Evolutionary conservation across 257 asterid species (phyloP), one percentile per base, ranked within the genome.

Genomic region (Capsicum rhomboideum): DNA sequence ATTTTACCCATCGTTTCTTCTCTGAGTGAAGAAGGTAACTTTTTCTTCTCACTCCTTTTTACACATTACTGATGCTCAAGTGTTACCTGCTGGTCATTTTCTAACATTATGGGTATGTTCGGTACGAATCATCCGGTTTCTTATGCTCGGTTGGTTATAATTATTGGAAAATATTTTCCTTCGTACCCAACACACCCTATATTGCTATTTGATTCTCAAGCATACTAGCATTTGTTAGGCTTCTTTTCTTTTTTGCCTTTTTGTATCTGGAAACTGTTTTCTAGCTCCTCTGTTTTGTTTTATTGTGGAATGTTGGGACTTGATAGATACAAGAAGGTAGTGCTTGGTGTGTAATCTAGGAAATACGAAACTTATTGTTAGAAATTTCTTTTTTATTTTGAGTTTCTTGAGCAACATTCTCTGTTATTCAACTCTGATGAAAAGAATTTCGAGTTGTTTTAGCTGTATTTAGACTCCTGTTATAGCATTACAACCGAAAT

Each of bases 1-100:
- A 71, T 87, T 20, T 75, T 34, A 34, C 95, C 91, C 6, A 86
- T 88, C n/a, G 87, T 86, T 82, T 88, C 92, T 20, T 40, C 94
- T 59, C 91, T 91, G 69, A 82, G 79, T 10, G 88, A 90, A 54
- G 94, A 95, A 94, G 99, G 97, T 91, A 13, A 11, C 29, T 40
- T 3, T 63, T 66, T 64, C 12, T 10, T 59, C 44, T 55, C 46
- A 6, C 6, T 18, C 46, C 61, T 34, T 17, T 21, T 34, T 34
- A 34, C 40, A 6, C 21, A 8, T 52, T 9, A 8, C 6, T 9
- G 31, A 50, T 72, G n/a, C 40, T 46, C 40, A 34, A 34, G 40
- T 34, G 40, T 34, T 34, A 34, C 40, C 40, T 34, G 4, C 40
- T 2, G 40, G 40, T 34, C 40, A 34, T 34, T 34, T 34, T 34